Conservation (phyloP, 306 rosid genomes). For the Vigna unguiculata region DNA sequence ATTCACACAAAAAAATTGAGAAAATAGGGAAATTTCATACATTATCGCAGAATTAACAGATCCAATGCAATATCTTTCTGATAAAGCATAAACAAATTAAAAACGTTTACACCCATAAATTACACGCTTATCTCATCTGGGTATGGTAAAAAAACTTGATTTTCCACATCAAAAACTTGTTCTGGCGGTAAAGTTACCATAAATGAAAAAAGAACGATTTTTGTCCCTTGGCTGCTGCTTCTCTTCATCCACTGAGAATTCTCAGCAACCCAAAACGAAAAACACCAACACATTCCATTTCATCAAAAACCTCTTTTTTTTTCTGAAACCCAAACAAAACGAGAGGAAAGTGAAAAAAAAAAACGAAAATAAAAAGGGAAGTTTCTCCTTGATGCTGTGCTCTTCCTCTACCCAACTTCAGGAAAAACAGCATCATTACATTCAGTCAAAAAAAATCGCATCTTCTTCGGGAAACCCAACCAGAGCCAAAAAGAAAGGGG, state of each 20-base stretch:
- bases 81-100: neutral
- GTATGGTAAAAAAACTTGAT: constrained; percentile 9
- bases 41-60: constrained; percentile 15
- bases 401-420: neutral
- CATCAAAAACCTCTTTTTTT: constrained; percentile 2
- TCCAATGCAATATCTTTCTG: neutral
- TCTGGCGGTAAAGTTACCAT: neutral
- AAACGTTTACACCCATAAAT: neutral
- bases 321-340: neutral
- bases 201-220: neutral
- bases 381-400: neutral
- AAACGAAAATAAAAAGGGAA: too few species aligned
- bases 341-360: neutral
- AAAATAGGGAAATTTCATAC: neutral
- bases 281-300: neutral
- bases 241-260: neutral
- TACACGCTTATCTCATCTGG: constrained; percentile 25
- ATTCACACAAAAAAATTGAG: neutral
- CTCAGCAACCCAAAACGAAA: neutral
- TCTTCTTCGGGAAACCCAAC: constrained; percentile 35
- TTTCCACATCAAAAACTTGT: constrained; percentile 8
- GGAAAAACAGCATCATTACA: constrained; percentile 17
- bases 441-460: neutral
- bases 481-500: too few species aligned
- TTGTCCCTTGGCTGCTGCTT: neutral